Percentiles rank a stretch among this genome's conserved stretches.
These are phyloP conservation scores for Paramarasmius palmivorus DNA, from an alignment of 1,284 basidiomycete genomes.

Conservation along the genomic window DNA sequence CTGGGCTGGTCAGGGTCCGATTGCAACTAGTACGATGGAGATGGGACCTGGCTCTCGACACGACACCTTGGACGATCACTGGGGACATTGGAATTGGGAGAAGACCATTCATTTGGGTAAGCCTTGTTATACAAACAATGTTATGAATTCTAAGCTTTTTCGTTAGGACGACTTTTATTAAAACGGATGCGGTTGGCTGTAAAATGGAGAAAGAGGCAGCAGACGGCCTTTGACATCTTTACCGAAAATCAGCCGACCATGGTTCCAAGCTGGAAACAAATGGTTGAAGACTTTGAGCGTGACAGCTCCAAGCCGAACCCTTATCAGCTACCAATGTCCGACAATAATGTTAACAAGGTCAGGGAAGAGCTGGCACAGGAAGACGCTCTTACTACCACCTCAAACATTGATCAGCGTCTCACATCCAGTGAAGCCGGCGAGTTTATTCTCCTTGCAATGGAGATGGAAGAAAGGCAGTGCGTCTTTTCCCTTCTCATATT, in stretches of 20 bases:
- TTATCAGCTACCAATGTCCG: constrained; percentile 3
- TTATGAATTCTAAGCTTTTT: too few species aligned
- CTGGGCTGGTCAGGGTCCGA: constrained; percentile 13
- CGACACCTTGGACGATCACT: constrained; percentile 30
- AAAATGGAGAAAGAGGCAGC: too few species aligned
- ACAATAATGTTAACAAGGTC: constrained; percentile 12
- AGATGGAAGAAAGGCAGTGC: constrained; percentile 20
- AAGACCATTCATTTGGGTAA: constrained; percentile 19
- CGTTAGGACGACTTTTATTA: background rate
- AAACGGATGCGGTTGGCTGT: background rate
- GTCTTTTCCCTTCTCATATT: too few species aligned
- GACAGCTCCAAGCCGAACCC: too few species aligned
- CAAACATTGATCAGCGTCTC: too few species aligned
- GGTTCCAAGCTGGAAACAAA: too few species aligned
- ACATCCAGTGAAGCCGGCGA: constrained; percentile 18
- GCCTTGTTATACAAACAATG: too few species aligned
- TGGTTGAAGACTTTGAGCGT: too few species aligned
- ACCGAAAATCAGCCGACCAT: too few species aligned
- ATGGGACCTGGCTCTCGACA: constrained; percentile 26
- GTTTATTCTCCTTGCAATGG: constrained; percentile 14
- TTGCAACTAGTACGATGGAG: constrained; percentile 22
- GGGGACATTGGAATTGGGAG: constrained; percentile 27
- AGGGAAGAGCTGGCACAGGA: constrained; percentile 13
- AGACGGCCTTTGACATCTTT: too few species aligned
- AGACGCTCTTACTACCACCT: too few species aligned